Conservation (phyloP, 805 yeast species). For the Pichia kluyveri region DNA sequence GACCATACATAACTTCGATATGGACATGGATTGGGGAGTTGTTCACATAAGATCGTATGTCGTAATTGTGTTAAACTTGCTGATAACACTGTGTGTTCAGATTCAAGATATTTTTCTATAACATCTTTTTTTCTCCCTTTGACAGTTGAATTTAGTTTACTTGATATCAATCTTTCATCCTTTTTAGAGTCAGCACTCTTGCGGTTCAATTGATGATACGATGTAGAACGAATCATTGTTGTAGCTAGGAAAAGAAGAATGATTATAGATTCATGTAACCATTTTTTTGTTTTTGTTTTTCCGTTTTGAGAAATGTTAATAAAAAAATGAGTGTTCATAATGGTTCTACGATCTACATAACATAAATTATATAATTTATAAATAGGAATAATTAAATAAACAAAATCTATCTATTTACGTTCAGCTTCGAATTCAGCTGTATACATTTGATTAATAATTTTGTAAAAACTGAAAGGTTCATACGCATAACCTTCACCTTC, state of each 20-base stretch:
- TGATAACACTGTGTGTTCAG: slow-evolving; percentile 35
- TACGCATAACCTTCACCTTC: slow-evolving; percentile 69
- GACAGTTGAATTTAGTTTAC: not conserved
- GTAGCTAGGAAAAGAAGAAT: no score
- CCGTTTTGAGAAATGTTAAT: not conserved
- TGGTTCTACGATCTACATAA: no score
- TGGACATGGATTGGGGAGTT: slow-evolving; percentile 38
- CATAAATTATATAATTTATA: no score
- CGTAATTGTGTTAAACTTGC: slow-evolving; percentile 46
- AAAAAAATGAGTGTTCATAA: no score
- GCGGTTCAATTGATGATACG: slow-evolving; percentile 2
- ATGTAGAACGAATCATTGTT: not conserved
- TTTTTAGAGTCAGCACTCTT: not conserved
- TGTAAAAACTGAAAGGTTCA: slow-evolving; percentile 49
- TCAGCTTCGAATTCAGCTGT: slow-evolving; percentile 7
- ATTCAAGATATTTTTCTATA: slow-evolving; percentile 40
- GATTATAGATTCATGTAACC: not conserved
- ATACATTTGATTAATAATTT: slow-evolving; percentile 15
- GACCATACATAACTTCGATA: slow-evolving; percentile 78
- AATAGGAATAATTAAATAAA: no score
- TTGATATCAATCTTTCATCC: not conserved
- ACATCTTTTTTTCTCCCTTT: slow-evolving; percentile 41
- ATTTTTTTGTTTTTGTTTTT: not conserved
- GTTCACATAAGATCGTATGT: slow-evolving; percentile 42
- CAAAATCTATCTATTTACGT: not conserved